A percentile compares a stretch with the other conserved stretches of the same genome.
Conservation (phyloP, 176 grass and related monocot species). For the Zea luxurians region DNA sequence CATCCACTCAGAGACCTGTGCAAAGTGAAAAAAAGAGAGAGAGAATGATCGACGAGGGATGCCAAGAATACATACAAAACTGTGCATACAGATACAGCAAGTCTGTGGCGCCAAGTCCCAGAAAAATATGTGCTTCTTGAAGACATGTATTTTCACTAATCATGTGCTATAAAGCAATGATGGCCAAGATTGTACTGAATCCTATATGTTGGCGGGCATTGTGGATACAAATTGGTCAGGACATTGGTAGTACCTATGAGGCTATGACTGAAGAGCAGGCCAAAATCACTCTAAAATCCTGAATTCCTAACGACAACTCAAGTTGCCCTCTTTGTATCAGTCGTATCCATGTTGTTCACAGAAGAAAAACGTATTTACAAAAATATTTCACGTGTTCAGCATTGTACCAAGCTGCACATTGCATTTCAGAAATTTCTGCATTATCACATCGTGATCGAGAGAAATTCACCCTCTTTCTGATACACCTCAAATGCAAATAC, state of each 20-base stretch:
- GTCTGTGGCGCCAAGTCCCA: neutral
- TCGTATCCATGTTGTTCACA: neutral
- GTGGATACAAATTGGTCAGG: neutral
- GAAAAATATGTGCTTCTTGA: neutral
- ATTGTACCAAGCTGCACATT: neutral
- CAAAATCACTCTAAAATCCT: neutral
- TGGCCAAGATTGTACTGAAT: neutral
- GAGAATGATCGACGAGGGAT: conserved; percentile 20
- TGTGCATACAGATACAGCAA: neutral
- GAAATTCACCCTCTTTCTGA: neutral
- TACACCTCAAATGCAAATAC: neutral
- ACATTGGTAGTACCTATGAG: neutral
- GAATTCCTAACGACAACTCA: neutral
- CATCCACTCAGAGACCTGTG: conserved; percentile 90
- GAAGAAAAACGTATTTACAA: neutral
- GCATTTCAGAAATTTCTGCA: neutral
- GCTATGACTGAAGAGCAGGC: neutral
- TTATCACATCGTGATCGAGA: neutral
- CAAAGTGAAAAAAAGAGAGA: neutral
- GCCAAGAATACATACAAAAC: conserved; percentile 1
- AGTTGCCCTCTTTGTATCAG: too few species aligned
- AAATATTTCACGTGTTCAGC: neutral
- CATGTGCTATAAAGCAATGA: neutral
- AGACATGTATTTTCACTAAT: neutral
- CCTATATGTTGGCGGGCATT: neutral